These are phyloP conservation scores for Purpureocillium lavendulum DNA, from an alignment of 2,329 filamentous ascomycete genomes.

Conservation along the genomic window DNA sequence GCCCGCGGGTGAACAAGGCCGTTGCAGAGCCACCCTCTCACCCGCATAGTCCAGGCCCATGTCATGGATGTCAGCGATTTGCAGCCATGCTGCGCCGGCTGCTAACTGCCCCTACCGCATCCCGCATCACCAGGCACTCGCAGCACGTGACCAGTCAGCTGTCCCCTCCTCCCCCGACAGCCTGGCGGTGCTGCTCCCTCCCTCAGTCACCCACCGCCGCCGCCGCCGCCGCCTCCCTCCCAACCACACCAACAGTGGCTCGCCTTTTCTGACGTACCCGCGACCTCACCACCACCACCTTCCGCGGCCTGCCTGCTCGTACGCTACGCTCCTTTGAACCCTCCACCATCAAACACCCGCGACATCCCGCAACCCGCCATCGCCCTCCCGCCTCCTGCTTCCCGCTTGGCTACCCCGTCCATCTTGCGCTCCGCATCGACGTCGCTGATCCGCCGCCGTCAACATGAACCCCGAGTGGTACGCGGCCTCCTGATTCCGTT, in stretches of 20 bases:
- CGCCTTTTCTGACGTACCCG: constrained; percentile 25
- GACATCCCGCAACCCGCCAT: constrained; percentile 11
- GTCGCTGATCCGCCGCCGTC: constrained; percentile 23
- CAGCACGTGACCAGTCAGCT: constrained; percentile 21
- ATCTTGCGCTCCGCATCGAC: constrained; percentile 6
- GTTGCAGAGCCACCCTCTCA: too few relatives aligned
- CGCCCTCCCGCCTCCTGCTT: constrained; percentile 1
- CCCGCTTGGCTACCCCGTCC: background rate
- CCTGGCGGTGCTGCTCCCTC: too few relatives aligned
- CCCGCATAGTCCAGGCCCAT: too few relatives aligned
- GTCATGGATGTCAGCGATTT: too few relatives aligned
- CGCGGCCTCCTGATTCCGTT: constrained; percentile 30
- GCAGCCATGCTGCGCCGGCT: too few relatives aligned
- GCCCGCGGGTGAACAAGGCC: too few relatives aligned
- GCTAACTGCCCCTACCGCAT: too few relatives aligned
- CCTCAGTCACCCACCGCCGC: background rate
- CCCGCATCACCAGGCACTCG: too few relatives aligned
- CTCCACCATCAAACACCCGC: constrained; percentile 16
- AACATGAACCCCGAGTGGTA: constrained; percentile 93
- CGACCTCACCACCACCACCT: constrained; percentile 14
- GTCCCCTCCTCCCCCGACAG: constrained; percentile 7
- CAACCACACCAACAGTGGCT: constrained; percentile 10
- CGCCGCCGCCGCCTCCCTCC: constrained; percentile 9
- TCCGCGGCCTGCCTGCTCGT: constrained; percentile 5
- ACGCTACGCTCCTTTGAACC: constrained; percentile 15